Evolutionary conservation across 371 early-diverging fungal species (phyloP).

Genomic region (Agmasoma carcini): DNA sequence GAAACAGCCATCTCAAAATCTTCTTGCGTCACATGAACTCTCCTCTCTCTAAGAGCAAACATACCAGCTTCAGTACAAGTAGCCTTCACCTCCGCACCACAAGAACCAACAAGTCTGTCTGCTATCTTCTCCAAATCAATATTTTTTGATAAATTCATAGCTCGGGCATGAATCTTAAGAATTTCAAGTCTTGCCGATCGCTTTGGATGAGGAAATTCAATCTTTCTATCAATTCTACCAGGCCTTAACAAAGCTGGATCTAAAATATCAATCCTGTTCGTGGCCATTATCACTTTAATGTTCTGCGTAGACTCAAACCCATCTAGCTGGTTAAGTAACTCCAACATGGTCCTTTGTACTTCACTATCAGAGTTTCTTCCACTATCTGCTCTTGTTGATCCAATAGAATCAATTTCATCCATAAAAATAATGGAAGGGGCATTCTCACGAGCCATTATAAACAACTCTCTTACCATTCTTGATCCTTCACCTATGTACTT

Average conservation of each 20-base stretch:
- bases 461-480: slow-evolving; percentile 94
- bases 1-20: slow-evolving; percentile 99
- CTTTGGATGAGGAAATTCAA: slow-evolving; percentile 96
- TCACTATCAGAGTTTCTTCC: slow-evolving; percentile 75
- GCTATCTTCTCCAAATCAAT: slow-evolving; percentile 88
- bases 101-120: slow-evolving; percentile 74
- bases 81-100: slow-evolving; percentile 94
- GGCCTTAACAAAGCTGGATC: slow-evolving; percentile 89
- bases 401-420: slow-evolving; percentile 99
- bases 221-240: slow-evolving; percentile 95
- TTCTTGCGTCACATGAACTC: slow-evolving; percentile 96
- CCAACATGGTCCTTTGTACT: slow-evolving; percentile 79
- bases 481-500: slow-evolving; percentile 99
- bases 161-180: slow-evolving; percentile 91
- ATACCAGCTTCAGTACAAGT: slow-evolving; percentile 99
- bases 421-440: slow-evolving; percentile 97
- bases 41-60: slow-evolving; percentile 95
- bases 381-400: slow-evolving; percentile 55
- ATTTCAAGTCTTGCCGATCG: slow-evolving; percentile 86
- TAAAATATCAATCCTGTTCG: slow-evolving; percentile 92
- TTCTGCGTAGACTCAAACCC: slow-evolving; percentile 95
- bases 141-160: slow-evolving; percentile 94
- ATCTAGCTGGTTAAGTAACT: slow-evolving; percentile 79
- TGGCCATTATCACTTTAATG: slow-evolving; percentile 99
- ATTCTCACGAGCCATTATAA: slow-evolving; percentile 94